Base-by-base conservation (phyloP, 768 basidiomycete genomes). In the Mycena sanguinolenta region DNA sequence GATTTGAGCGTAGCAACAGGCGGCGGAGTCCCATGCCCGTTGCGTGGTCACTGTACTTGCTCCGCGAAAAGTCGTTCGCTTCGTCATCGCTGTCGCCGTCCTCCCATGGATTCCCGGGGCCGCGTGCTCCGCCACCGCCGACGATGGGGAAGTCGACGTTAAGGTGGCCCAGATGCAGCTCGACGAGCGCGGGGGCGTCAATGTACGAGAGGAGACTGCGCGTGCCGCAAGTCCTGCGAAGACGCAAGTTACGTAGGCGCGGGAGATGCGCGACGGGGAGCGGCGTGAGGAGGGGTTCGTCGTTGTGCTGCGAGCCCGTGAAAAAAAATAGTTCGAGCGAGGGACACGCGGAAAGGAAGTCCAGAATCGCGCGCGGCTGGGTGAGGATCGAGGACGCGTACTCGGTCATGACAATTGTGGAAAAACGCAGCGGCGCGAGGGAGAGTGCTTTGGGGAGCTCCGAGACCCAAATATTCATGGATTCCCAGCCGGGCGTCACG, bases 21-120 rank as follows among this genome's bases (percentile, higher is more conserved):
- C 82, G 85, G 32, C 93, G 89, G 25, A 95, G 80, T 14, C 93
- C 93, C 92, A 94, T 92, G 25, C 93, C 93, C 3, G 91, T 94
- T 25, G 91, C 91, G 57, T 86, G 90, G 77, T 94, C 93, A 63
- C 91, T 94, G 75, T 83, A 91, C 21, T 91, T 91, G 7, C 92
- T 93, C 75, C 91, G 91, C 4, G 93, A 94, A 73, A 85, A 93
- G 80, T 95, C 93, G 19, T 79, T 73, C 19, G 89, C 90, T 74
- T 93, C 93, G 72, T 94, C 93, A 10, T 92, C 92, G 72, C 88
- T 91, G 70, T 94, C 93, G 36, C 92, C 92, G 8, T 84, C 81
- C 64, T 93, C 92, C 49, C 77, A 76, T 7, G 25, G 17, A 27
- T 80, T 75, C 44, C 44, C 44, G 16, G 4, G 44, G n/a, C n/a